Conservation (phyloP, 2,329 filamentous ascomycete genomes). For the Microcera coccophila region DNA sequence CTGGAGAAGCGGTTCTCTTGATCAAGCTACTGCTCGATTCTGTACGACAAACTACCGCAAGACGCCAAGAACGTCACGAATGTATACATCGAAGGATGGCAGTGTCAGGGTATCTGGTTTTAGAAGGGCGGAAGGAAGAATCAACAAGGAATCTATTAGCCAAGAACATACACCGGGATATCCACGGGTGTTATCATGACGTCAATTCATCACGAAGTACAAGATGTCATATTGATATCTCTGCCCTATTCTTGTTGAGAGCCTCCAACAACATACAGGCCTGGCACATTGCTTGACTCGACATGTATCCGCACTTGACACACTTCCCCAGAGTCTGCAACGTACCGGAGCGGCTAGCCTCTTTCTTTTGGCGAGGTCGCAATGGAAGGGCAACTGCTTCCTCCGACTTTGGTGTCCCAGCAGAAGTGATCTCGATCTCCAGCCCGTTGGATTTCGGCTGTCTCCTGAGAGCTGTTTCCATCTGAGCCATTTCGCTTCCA, state of each 20-base stretch:
- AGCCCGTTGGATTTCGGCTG: slow-evolving; percentile 18
- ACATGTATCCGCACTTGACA: slow-evolving; percentile 87
- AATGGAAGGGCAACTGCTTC: slow-evolving; percentile 35
- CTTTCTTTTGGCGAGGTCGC: slow-evolving; percentile 28
- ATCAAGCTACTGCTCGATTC: slow-evolving; percentile 10
- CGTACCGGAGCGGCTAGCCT: slow-evolving; percentile 29
- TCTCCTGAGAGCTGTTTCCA: slow-evolving; percentile 56
- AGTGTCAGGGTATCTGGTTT: slow-evolving; percentile 6
- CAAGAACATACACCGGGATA: no score
- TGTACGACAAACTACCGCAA: slow-evolving; percentile 9
- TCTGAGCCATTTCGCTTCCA: slow-evolving; percentile 74
- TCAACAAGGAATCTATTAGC: slow-evolving; percentile 3
- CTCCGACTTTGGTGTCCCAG: slow-evolving; percentile 17
- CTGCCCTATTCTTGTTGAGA: slow-evolving; percentile 72
- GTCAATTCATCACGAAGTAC: neutral
- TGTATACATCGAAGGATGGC: slow-evolving; percentile 14
- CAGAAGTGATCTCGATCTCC: slow-evolving; percentile 33
- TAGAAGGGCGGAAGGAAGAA: slow-evolving; percentile 12
- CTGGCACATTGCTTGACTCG: slow-evolving; percentile 90
- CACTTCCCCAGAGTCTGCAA: slow-evolving; percentile 79
- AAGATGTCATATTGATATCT: slow-evolving; percentile 48
- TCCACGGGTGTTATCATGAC: no score
- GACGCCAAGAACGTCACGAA: slow-evolving; percentile 6
- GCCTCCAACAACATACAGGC: slow-evolving; percentile 87
- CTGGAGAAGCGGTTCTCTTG: slow-evolving; percentile 52